phyloP scores from a whole-genome alignment of 2,329 filamentous ascomycete genomes.

The Achaetomium macrosporum region DNA sequence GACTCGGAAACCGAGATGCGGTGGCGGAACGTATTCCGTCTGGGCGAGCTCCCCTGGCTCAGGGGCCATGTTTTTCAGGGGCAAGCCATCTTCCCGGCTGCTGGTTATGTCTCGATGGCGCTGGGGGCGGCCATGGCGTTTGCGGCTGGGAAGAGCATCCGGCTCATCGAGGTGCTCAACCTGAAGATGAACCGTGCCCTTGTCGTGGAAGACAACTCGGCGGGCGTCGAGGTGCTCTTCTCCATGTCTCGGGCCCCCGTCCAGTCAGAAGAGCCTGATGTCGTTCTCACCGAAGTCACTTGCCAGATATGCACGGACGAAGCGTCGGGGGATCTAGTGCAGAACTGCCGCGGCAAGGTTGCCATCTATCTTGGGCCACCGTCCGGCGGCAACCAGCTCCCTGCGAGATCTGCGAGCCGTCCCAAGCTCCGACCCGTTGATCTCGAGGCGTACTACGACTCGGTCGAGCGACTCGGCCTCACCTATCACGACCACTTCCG shows the following conservation, averaged over 20 bases:
- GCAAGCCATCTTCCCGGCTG: constrained; percentile 39
- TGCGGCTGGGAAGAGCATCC: not conserved
- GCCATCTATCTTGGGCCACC: no score
- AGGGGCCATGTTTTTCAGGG: constrained; percentile 32
- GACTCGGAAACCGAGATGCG: not conserved
- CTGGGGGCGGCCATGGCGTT: constrained; percentile 34
- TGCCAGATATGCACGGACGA: no score
- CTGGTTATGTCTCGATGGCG: constrained; percentile 40
- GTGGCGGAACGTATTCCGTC: constrained; percentile 17
- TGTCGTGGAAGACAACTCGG: not conserved
- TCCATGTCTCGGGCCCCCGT: not conserved
- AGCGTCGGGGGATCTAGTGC: no score
- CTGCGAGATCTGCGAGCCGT: no score
- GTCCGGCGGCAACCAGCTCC: no score
- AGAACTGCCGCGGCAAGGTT: no score
- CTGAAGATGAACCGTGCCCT: not conserved
- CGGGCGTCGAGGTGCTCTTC: not conserved
- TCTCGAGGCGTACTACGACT: no score
- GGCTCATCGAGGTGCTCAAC: not conserved
- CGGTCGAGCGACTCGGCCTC: no score
- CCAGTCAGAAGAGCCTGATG: not conserved
- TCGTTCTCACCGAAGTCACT: no score
- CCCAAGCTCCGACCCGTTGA: no score
- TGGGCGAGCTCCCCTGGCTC: constrained; percentile 31
- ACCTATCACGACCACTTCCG: no score